Conservation (phyloP, 495 filamentous ascomycete species). For the Daldinia caldariorum region DNA sequence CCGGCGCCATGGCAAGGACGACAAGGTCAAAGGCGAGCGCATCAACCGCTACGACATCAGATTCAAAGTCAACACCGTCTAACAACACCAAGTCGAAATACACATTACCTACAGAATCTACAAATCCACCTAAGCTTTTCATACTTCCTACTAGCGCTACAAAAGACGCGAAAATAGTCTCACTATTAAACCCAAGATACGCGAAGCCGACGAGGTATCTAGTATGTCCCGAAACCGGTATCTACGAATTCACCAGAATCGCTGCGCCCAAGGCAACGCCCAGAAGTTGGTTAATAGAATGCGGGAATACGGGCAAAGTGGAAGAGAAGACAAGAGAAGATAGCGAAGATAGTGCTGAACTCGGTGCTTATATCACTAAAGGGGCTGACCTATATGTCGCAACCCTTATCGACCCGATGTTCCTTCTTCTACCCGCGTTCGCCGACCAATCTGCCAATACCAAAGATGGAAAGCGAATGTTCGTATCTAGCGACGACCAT, state of each 20-base stretch:
- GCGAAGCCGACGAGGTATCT: constrained; percentile 73
- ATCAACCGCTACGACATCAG: constrained; percentile 40
- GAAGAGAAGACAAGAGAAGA: constrained; percentile 28
- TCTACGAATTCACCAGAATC: constrained; percentile 89
- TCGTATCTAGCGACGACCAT: constrained; percentile 82
- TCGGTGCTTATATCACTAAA: constrained; percentile 56
- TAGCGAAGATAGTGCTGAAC: constrained; percentile 20
- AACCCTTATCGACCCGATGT: constrained; percentile 84
- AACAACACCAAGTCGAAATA: constrained; percentile 48
- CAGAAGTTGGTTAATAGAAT: constrained; percentile 74
- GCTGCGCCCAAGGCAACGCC: constrained; percentile 67
- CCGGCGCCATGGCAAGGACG: constrained; percentile 47
- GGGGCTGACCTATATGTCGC: constrained; percentile 79
- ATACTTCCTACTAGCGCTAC: constrained; percentile 77
- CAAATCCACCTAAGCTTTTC: constrained; percentile 72
- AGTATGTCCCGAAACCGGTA: constrained; percentile 78
- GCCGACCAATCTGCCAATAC: constrained; percentile 36
- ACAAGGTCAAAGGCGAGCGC: constrained; percentile 45
- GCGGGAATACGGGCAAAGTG: constrained; percentile 25
- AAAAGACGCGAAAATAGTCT: constrained; percentile 73
- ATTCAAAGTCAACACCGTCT: constrained; percentile 34
- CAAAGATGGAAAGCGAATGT: constrained; percentile 66
- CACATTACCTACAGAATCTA: constrained; percentile 48
- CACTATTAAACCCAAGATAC: constrained; percentile 81
- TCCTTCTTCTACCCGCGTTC: constrained; percentile 81